Conservation (phyloP, 169 alveolate genomes). For the Babesia divergens region DNA sequence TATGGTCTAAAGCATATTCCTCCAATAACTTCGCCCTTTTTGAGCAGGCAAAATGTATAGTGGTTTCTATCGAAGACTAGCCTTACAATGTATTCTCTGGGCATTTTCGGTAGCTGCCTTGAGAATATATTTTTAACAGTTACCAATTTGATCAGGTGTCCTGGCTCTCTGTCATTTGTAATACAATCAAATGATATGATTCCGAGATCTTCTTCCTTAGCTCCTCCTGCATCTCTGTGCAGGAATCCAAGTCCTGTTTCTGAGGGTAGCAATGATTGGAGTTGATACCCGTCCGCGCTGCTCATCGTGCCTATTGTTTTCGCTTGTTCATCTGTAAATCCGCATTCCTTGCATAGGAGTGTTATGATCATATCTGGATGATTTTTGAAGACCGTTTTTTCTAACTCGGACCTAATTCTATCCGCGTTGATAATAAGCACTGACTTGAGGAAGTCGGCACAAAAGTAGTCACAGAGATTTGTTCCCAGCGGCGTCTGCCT, state of each 20-base stretch:
- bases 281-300: conserved; percentile 61
- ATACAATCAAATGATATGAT: conserved; percentile 86
- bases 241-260: conserved; percentile 89
- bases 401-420: conserved; percentile 52
- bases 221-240: conserved; percentile 90
- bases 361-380: conserved; percentile 59
- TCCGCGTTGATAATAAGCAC: conserved; percentile 56
- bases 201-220: conserved; percentile 86
- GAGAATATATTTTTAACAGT: conserved; percentile 93
- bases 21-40: conserved; percentile 92
- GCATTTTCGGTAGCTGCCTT: conserved; percentile 98
- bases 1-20: conserved; percentile 94
- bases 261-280: conserved; percentile 79
- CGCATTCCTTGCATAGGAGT: conserved; percentile 57
- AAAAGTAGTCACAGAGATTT: conserved; percentile 55
- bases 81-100: conserved; percentile 96
- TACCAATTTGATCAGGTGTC: conserved; percentile 83
- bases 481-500: conserved; percentile 65
- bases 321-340: conserved; percentile 60
- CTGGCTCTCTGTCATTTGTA: conserved; percentile 89
- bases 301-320: conserved; percentile 56
- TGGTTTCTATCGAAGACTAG: conserved; percentile 95
- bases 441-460: conserved; percentile 53
- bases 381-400: conserved; percentile 53
- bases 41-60: conserved; percentile 91